Percentiles rank a stretch among this genome's conserved stretches.
phyloP scores from a whole-genome alignment of 179 eudicot species.

The Silene noctiflora region DNA sequence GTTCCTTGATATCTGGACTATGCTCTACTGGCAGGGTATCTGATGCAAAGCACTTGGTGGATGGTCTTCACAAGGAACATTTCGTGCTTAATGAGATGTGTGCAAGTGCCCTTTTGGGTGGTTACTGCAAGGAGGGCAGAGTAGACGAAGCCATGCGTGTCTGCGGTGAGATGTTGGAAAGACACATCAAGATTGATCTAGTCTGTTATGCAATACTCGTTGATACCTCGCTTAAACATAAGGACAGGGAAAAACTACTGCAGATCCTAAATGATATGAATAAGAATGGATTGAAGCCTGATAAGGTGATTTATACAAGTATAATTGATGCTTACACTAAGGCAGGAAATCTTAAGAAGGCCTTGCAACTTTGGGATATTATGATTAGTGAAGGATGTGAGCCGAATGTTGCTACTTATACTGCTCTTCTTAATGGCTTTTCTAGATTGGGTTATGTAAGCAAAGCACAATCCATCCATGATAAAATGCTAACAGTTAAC shows the following conservation, averaged over 20 bases:
- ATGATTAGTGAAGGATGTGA: conserved; percentile 68
- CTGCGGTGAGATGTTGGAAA: conserved; percentile 59
- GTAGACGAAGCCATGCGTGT: conserved; percentile 56
- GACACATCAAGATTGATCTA: conserved; percentile 56
- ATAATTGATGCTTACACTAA: conserved; percentile 62
- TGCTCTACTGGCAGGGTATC: conserved; percentile 54
- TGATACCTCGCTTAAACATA: conserved; percentile 45
- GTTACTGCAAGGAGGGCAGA: conserved; percentile 63
- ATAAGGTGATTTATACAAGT: conserved; percentile 64
- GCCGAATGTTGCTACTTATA: conserved; percentile 72
- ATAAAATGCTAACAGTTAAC: conserved; percentile 54
- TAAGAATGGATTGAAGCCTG: conserved; percentile 60
- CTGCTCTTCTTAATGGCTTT: conserved; percentile 60
- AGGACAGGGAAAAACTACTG: conserved; percentile 38
- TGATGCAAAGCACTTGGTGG: conserved; percentile 62
- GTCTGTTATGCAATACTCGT: conserved; percentile 73
- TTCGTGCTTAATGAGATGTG: conserved; percentile 63
- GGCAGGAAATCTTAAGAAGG: conserved; percentile 61
- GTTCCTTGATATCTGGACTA: conserved; percentile 72
- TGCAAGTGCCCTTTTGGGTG: conserved; percentile 58
- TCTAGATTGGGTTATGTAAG: conserved; percentile 57
- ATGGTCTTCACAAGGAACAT: conserved; percentile 49
- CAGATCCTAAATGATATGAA: conserved; percentile 56
- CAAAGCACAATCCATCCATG: conserved; percentile 55
- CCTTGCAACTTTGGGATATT: conserved; percentile 58